Conservation (phyloP, 805 yeast species). For the Candida coquimbonensis region DNA sequence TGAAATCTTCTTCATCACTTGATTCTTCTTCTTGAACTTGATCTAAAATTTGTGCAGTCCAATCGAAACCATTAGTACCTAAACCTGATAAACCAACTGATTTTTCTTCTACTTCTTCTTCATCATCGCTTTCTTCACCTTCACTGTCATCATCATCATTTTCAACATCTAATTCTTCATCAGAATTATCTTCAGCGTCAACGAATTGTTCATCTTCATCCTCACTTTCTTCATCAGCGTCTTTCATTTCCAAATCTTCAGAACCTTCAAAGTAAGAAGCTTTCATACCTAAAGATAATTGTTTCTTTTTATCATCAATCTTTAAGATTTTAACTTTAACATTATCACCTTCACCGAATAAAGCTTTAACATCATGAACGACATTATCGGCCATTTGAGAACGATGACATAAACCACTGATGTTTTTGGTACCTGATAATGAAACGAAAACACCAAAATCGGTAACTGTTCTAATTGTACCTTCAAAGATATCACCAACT, state of each 20-base stretch:
- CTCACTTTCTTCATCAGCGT: slow-evolving; percentile 18
- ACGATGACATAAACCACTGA: slow-evolving; percentile 84
- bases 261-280: slow-evolving; percentile 67
- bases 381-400: slow-evolving; percentile 73
- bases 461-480: slow-evolving; percentile 66
- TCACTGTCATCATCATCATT: slow-evolving; percentile 15
- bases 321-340: slow-evolving; percentile 78
- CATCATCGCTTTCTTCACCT: slow-evolving; percentile 23
- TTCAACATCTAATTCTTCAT: slow-evolving; percentile 17
- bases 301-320: slow-evolving; percentile 58
- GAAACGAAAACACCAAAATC: slow-evolving; percentile 90
- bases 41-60: slow-evolving; percentile 88
- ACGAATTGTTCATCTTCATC: slow-evolving; percentile 21
- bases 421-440: slow-evolving; percentile 63
- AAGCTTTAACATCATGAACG: slow-evolving; percentile 47
- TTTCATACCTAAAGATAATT: slow-evolving; percentile 85
- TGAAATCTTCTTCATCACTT: slow-evolving; percentile 43
- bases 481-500: slow-evolving; percentile 68
- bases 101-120: slow-evolving; percentile 23
- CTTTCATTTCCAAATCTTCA: slow-evolving; percentile 25
- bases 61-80: slow-evolving; percentile 84
- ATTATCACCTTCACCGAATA: slow-evolving; percentile 85
- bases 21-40: slow-evolving; percentile 59
- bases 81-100: slow-evolving; percentile 41
- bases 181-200: slow-evolving; percentile 18